These are phyloP conservation scores for Taiozyma onychis DNA, from an alignment of 1,139 yeast species.

Conservation along the genomic window DNA sequence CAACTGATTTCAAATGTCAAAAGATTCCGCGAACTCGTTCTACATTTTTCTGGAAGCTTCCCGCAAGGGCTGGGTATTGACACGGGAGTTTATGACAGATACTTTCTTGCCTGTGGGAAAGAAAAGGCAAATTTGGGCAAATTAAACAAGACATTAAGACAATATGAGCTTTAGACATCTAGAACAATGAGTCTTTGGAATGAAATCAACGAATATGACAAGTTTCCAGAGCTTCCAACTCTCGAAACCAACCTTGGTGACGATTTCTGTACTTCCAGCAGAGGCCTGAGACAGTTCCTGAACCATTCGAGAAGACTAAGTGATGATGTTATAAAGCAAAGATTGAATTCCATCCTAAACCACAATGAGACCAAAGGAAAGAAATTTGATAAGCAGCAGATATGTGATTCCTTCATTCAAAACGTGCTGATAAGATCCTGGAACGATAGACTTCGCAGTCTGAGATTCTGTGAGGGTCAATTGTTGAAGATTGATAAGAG, in stretches of 20 bases:
- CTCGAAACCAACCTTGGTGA: conserved; percentile 4
- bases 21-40: not conserved
- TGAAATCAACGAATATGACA: conserved; percentile 9
- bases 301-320: conserved; percentile 35
- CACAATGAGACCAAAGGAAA: conserved; percentile 4
- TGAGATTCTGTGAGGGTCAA: conserved; percentile 34
- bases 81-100: not conserved
- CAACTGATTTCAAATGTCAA: not conserved
- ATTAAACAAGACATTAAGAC: no score
- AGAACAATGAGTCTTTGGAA: conserved; percentile 19
- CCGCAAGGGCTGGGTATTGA: not conserved
- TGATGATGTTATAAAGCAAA: conserved; percentile 38
- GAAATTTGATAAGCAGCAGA: conserved; percentile 6
- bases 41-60: not conserved
- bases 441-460: conserved; percentile 32
- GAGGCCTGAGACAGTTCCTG: conserved; percentile 36
- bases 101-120: no score
- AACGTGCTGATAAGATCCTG: conserved; percentile 37
- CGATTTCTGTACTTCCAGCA: conserved; percentile 33
- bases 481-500: conserved; percentile 24
- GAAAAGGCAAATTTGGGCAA: not conserved
- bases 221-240: conserved; percentile 14
- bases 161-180: not conserved
- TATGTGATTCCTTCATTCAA: conserved; percentile 29
- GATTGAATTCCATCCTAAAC: conserved; percentile 30